Evolutionary conservation across 2,329 filamentous ascomycete species (phyloP).

Genomic region (Capronia americana): DNA sequence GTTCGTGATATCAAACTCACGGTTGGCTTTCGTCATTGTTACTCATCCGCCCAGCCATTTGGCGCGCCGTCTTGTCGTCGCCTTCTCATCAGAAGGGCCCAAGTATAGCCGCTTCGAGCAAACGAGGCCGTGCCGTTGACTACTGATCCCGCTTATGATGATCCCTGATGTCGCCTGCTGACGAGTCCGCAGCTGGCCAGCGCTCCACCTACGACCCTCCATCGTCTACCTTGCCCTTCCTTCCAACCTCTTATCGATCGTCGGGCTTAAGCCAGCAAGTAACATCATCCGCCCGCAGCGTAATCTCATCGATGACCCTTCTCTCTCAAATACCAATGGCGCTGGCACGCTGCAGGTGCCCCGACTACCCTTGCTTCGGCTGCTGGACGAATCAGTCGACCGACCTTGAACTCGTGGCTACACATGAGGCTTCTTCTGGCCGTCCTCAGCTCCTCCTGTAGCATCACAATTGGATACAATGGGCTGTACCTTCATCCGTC

Average conservation of each 20-base stretch:
- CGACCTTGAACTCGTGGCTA: slow-evolving; percentile 28
- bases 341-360: slow-evolving; percentile 19
- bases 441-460: slow-evolving; percentile 14
- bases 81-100: not conserved
- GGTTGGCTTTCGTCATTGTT: not conserved
- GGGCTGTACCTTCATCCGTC: slow-evolving; percentile 16
- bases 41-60: not conserved
- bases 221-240: slow-evolving; percentile 6
- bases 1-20: not conserved
- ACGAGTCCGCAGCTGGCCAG: not conserved
- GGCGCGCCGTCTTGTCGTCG: not conserved
- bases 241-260: slow-evolving; percentile 10
- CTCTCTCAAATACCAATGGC: slow-evolving; percentile 28
- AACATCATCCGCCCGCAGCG: slow-evolving; percentile 24
- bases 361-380: slow-evolving; percentile 16
- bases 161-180: slow-evolving; percentile 8
- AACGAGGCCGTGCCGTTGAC: not conserved
- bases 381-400: slow-evolving; percentile 30
- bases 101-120: not conserved
- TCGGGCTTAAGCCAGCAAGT: slow-evolving; percentile 19
- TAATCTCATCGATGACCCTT: slow-evolving; percentile 21
- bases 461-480: slow-evolving; percentile 7
- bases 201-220: slow-evolving; percentile 19
- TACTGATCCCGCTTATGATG: not conserved
- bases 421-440: slow-evolving; percentile 26